Base-by-base conservation (phyloP, 2,329 filamentous ascomycete species). In the Penicillium olsonii region DNA sequence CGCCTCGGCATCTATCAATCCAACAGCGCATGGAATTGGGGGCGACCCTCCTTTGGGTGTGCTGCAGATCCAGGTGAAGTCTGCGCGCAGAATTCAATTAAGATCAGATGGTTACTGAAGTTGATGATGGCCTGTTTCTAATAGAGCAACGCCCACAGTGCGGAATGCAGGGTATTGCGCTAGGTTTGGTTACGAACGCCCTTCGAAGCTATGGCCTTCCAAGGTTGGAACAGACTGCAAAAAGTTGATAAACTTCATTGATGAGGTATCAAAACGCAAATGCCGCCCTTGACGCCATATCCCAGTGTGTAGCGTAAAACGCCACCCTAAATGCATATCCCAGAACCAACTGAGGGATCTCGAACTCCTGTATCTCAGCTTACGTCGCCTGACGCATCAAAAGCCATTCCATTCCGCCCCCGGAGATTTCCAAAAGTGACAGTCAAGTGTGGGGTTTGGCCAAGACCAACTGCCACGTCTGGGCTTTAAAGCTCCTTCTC, bases 251-350 rank as follows among this genome's bases (percentile, higher is more conserved):
- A 34, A 44, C 29, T 50, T 34, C 31, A 45, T 45, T 31, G 37
- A 40, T 33, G 34, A 39, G 22, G n/a, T 40, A 41, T 9, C 37
- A 50, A 40, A 52, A 41, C 15, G 42, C 45, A 53, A 48, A 53
- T 45, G 34, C 45, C 42, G 44, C 35, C 45, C 38, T 53, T 46
- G 42, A 53, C 52, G 52, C 52, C 52, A 44, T 43, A 46, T 41
- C 43, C 42, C 37, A 38, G 17, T 45, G 19, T 41, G 29, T 37
- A 40, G 42, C 45, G 34, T 47, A 39, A 37, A 53, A 55, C 52
- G 52, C 52, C 49, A 45, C 45, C 42, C 39, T 42, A 47, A 41
- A 55, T 55, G 52, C 50, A 50, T 44, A 38, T 46, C 24, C 48
- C 33, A 50, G 41, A 47, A 42, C 22, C 31, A 50, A n/a, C 35